Percentiles rank a stretch among this genome's conserved stretches.
These are phyloP conservation scores for Boletus eberwhitei DNA, from an alignment of 768 basidiomycete species.

Conservation along the genomic window DNA sequence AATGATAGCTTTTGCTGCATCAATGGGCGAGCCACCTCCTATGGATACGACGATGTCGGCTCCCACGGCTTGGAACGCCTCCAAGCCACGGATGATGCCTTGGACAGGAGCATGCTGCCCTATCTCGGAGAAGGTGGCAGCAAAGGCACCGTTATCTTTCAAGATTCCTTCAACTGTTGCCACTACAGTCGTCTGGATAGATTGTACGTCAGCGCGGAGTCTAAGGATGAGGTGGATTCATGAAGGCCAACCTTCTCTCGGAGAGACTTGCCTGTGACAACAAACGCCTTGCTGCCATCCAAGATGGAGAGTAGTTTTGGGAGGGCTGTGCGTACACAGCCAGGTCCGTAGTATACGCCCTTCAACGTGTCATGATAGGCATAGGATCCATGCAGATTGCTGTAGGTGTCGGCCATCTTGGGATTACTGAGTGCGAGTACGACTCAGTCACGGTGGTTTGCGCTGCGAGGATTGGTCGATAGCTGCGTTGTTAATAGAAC, in stretches of 20 bases:
- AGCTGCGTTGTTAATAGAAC: neutral
- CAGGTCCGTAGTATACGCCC: conserved; percentile 70
- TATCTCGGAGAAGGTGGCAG: conserved; percentile 68
- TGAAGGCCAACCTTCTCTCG: conserved; percentile 47
- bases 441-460: neutral
- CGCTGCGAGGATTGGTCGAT: conserved; percentile 4
- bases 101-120: conserved; percentile 70
- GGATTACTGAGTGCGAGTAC: neutral
- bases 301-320: conserved; percentile 56
- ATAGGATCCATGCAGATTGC: conserved; percentile 50
- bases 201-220: conserved; percentile 10
- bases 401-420: conserved; percentile 10
- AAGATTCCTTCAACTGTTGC: conserved; percentile 40
- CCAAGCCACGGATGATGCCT: conserved; percentile 56
- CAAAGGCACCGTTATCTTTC: conserved; percentile 55
- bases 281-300: conserved; percentile 58
- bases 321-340: conserved; percentile 57
- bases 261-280: conserved; percentile 72
- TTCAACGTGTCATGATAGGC: conserved; percentile 66
- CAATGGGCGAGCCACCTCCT: conserved; percentile 80
- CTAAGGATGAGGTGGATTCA: neutral
- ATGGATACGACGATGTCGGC: conserved; percentile 71
- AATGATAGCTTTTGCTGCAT: conserved; percentile 71
- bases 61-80: conserved; percentile 49
- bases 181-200: conserved; percentile 26